Evolutionary conservation across 2,329 filamentous ascomycete species (phyloP).

Genomic region (Penicillium sp.): DNA sequence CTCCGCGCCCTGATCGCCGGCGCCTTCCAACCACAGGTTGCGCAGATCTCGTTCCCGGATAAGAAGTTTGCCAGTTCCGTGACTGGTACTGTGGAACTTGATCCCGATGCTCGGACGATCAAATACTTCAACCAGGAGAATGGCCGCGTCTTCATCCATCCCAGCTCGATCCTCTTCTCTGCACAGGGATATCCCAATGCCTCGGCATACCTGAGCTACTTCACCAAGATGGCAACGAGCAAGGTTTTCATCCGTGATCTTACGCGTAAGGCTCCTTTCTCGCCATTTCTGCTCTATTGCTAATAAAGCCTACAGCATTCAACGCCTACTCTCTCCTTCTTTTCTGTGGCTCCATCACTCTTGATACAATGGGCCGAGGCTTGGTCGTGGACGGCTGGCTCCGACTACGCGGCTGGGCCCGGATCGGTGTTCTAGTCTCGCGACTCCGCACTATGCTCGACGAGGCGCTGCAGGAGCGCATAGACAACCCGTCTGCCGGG

Average conservation of each 20-base stretch:
- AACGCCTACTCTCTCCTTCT: conserved; percentile 84
- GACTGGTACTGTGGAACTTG: conserved; percentile 83
- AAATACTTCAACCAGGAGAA: conserved; percentile 87
- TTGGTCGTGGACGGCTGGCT: conserved; percentile 91
- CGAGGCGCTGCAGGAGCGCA: conserved; percentile 70
- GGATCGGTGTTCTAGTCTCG: conserved; percentile 84
- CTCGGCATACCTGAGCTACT: conserved; percentile 79
- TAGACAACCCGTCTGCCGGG: conserved; percentile 66
- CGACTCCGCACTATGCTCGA: conserved; percentile 82
- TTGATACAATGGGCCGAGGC: conserved; percentile 83
- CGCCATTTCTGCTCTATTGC: background rate
- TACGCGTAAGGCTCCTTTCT: conserved; percentile 60
- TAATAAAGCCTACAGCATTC: conserved; percentile 52
- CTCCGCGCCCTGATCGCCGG: conserved; percentile 67
- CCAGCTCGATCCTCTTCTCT: conserved; percentile 78
- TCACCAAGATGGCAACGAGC: conserved; percentile 82
- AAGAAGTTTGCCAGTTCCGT: conserved; percentile 89
- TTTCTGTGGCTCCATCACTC: conserved; percentile 76
- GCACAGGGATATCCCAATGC: conserved; percentile 70
- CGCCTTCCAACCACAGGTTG: conserved; percentile 78
- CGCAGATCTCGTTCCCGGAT: conserved; percentile 86
- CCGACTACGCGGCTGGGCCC: conserved; percentile 78
- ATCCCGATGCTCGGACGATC: conserved; percentile 86
- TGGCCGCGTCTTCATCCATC: conserved; percentile 87
- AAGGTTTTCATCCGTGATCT: conserved; percentile 90